phyloP scores from a whole-genome alignment of 2,329 filamentous ascomycete genomes.

The Ophiostoma montium region DNA sequence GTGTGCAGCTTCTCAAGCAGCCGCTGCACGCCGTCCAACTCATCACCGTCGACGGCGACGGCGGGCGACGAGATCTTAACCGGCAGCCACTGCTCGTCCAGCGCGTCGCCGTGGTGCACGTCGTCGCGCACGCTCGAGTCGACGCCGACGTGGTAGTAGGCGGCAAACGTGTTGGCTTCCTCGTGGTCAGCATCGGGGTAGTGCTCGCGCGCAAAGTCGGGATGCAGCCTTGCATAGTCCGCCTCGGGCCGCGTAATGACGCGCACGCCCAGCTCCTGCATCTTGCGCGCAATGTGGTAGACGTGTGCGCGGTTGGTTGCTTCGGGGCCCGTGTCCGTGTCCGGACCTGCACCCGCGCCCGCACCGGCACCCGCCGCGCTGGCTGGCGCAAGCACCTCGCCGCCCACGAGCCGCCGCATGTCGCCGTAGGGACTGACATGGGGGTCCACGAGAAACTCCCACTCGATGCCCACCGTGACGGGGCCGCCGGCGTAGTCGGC shows the following conservation, averaged over 20 bases:
- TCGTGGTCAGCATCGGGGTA: not conserved
- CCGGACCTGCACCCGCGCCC: no score
- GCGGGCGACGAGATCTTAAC: conserved; percentile 3
- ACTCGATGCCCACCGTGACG: conserved; percentile 2
- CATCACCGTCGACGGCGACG: not conserved
- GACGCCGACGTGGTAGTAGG: not conserved
- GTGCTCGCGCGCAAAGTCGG: not conserved
- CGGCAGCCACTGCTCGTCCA: not conserved
- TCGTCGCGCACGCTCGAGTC: conserved; percentile 3
- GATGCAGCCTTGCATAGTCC: not conserved
- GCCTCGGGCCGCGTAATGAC: not conserved
- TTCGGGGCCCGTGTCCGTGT: no score
- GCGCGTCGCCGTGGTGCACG: not conserved
- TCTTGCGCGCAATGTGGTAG: not conserved
- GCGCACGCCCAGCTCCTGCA: not conserved
- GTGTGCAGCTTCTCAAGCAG: not conserved
- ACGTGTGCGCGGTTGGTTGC: not conserved
- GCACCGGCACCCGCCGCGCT: not conserved
- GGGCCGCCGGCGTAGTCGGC: not conserved
- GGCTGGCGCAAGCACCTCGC: not conserved
- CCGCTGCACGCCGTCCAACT: not conserved
- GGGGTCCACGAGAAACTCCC: conserved; percentile 5
- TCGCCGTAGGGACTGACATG: not conserved
- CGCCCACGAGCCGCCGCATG: not conserved
- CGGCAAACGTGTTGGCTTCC: not conserved